Evolutionary conservation across 202 grass and related monocot species (phyloP), one percentile per base, ranked within the genome.

Genomic region (Panicum virgatum): DNA sequence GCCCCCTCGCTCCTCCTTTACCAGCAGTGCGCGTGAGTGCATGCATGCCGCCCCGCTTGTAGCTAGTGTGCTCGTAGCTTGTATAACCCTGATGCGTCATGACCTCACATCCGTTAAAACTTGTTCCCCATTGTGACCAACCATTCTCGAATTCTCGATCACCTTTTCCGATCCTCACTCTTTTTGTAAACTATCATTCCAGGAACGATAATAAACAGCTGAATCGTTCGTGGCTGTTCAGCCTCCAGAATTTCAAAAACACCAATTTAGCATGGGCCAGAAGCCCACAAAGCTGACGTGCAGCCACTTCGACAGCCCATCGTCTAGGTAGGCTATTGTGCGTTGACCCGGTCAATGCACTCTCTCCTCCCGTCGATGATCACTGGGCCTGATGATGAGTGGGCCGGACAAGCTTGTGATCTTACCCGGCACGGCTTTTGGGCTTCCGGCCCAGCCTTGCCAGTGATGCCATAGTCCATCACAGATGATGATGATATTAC

Each of bases 21-120:
- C 30, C 26, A 71, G n/a, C n/a, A n/a, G 68, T 71, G 68, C 43
- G 43, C 43, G 67, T 47, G 67, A 70, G 68, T 71, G 68, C 67
- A 48, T 47, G 23, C 11, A 70, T 29, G 43, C 23, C 43, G 25
- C 43, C 14, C 42, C 66, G 46, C 66, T 69, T 62, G 26, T 69
- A 36, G 3, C 2, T 38, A 20, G 34, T 66, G 64, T 67, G 64
- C 23, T 8, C 14, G 66, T 7, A 36, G 9, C 34, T 19, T 64
- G 32, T 16, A 15, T 40, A 69, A 69, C 22, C 23, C 23, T 0
- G 45, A 62, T 69, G 62, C 15, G 20, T 3, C 46, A 10, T 54
- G 29, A 54, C 70, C 70, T 37, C 70, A 72, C 30, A 37, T 37
- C 70, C 47, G 70, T 37, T 54, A 73, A 73, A 54, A 37, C 54